Conservation (phyloP, 2,329 filamentous ascomycete species). For the Neurospora crassa region DNA sequence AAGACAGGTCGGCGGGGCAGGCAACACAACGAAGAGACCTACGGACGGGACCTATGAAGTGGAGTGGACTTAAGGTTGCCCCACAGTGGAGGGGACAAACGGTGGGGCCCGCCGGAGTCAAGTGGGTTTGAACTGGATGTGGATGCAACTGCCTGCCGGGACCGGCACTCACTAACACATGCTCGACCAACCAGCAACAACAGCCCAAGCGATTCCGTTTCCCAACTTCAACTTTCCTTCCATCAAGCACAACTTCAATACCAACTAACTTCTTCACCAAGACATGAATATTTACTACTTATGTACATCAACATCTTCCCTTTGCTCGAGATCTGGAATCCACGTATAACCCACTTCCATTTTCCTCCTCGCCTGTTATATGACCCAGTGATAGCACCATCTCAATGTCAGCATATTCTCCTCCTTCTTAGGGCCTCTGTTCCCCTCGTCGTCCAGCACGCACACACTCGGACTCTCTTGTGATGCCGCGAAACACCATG, state of each 20-base stretch:
- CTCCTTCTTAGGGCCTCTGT: not conserved
- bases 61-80: not conserved
- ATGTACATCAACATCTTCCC: not conserved
- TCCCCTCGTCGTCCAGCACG: not conserved
- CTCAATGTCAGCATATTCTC: not conserved
- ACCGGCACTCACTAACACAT: not conserved
- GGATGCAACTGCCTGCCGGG: not conserved
- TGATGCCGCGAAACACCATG: not conserved
- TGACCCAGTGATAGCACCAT: not conserved
- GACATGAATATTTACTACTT: not conserved
- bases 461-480: not conserved
- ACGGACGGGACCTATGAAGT: not conserved
- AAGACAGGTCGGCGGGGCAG: not conserved
- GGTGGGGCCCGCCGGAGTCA: not conserved
- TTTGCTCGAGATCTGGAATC: not conserved
- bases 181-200: not conserved
- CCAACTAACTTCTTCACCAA: not conserved
- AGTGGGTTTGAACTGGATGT: too few relatives aligned
- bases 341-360: not conserved
- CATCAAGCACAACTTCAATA: not conserved
- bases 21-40: not conserved
- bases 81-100: not conserved
- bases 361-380: not conserved
- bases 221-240: not conserved
- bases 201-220: not conserved